phyloP scores from a whole-genome alignment of 371 early-diverging fungal species.

The Actinomucor elegans region DNA sequence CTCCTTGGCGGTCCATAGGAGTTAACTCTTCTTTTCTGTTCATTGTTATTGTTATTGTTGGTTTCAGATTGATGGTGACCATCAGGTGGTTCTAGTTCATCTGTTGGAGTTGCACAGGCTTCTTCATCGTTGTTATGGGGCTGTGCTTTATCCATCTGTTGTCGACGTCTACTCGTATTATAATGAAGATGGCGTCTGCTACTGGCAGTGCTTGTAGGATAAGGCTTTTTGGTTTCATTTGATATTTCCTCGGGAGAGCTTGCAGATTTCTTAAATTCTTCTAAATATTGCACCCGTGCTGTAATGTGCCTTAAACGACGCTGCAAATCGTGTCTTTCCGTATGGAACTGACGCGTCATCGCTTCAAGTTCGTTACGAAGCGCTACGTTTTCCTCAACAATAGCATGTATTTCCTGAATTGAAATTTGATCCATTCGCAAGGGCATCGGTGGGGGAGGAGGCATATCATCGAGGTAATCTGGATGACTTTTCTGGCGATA shows the following conservation, averaged over 20 bases:
- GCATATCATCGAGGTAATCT: too few relatives aligned
- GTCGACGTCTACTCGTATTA: not conserved
- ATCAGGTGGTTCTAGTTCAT: slow-evolving; percentile 12
- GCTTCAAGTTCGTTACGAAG: slow-evolving; percentile 5
- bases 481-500: not conserved
- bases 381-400: slow-evolving; percentile 14
- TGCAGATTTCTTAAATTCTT: slow-evolving; percentile 6
- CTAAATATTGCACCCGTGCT: slow-evolving; percentile 17
- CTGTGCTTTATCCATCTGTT: not conserved
- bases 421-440: slow-evolving; percentile 12
- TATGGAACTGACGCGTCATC: slow-evolving; percentile 7
- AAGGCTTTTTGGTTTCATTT: not conserved
- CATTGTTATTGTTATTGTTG: slow-evolving; percentile 4
- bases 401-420: slow-evolving; percentile 5
- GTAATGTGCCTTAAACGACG: slow-evolving; percentile 11
- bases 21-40: slow-evolving; percentile 1
- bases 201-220: not conserved
- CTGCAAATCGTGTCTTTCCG: slow-evolving; percentile 14
- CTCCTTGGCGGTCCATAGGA: not conserved
- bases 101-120: not conserved
- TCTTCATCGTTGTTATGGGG: not conserved
- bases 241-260: not conserved
- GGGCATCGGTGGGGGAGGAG: not conserved
- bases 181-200: not conserved
- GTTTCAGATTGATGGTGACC: slow-evolving; percentile 1